phyloP scores from a whole-genome alignment of 768 basidiomycete species.

The Tulasnella sp. region DNA sequence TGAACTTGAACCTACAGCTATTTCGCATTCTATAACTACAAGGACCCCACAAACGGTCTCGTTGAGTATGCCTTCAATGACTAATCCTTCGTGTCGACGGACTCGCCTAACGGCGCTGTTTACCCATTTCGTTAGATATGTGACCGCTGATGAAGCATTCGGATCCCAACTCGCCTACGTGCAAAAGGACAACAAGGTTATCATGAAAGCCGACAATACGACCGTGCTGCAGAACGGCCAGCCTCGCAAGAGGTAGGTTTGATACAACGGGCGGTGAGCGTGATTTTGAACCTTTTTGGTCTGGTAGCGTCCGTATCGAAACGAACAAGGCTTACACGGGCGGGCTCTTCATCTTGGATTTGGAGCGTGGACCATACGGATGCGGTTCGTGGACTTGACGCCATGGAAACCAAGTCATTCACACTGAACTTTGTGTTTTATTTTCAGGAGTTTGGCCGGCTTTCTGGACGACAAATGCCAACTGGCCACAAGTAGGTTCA shows the following conservation, averaged over 20 bases:
- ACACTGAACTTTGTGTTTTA: not conserved
- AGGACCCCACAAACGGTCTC: constrained; percentile 21
- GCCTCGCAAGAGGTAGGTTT: constrained; percentile 15
- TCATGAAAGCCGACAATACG: constrained; percentile 21
- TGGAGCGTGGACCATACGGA: constrained; percentile 20
- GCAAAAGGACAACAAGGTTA: not conserved
- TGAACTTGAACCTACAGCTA: constrained; percentile 7
- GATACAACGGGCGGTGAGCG: not conserved
- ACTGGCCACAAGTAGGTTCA: constrained; percentile 15
- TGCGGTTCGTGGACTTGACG: constrained; percentile 12
- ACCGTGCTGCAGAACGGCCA: constrained; percentile 12
- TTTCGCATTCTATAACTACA: constrained; percentile 13
- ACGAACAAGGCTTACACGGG: constrained; percentile 19
- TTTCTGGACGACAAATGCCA: constrained; percentile 16
- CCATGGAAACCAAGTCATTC: not conserved
- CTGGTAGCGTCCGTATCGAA: constrained; percentile 18
- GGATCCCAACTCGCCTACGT: constrained; percentile 16
- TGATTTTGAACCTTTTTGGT: not conserved
- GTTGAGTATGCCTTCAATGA: constrained; percentile 10
- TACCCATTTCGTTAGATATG: constrained; percentile 15
- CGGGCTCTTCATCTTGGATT: constrained; percentile 21
- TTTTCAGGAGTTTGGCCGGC: constrained; percentile 22
- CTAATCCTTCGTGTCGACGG: not conserved
- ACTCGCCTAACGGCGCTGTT: not conserved
- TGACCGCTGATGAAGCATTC: not conserved